These are phyloP conservation scores for Populus davidiana DNA, from an alignment of 345 rosid genomes.

Conservation along the genomic window DNA sequence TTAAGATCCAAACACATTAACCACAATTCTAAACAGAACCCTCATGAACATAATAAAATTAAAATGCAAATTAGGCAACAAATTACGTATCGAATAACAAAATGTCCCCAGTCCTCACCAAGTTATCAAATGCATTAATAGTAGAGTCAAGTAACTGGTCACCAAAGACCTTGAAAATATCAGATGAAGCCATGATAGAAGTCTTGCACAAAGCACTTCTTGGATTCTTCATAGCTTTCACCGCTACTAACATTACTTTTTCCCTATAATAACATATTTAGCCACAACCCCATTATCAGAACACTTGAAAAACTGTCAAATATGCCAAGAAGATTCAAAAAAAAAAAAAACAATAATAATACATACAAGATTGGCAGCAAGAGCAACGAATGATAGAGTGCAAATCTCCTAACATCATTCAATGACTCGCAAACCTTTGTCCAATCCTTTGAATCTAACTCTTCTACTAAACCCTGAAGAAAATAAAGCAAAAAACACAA, in stretches of 20 bases:
- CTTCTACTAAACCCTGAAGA: slow-evolving; percentile 45
- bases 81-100: not conserved
- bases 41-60: not conserved
- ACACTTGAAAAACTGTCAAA: not conserved
- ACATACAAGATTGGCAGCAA: slow-evolving; percentile 72
- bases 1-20: slow-evolving; percentile 4
- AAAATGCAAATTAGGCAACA: not conserved
- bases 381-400: slow-evolving; percentile 70
- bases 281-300: slow-evolving; percentile 7
- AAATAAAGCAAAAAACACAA: not conserved
- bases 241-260: slow-evolving; percentile 65
- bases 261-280: slow-evolving; percentile 40
- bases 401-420: slow-evolving; percentile 70
- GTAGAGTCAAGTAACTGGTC: slow-evolving; percentile 58
- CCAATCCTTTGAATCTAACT: slow-evolving; percentile 91
- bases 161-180: slow-evolving; percentile 69
- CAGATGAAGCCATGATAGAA: slow-evolving; percentile 86
- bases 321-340: slow-evolving; percentile 6
- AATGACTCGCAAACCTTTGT: slow-evolving; percentile 72
- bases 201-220: slow-evolving; percentile 97
- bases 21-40: not conserved
- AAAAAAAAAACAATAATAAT: not conserved
- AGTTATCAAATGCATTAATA: not conserved
- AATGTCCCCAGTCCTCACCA: slow-evolving; percentile 50
- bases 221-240: slow-evolving; percentile 91